phyloP scores from a whole-genome alignment of 495 filamentous ascomycete genomes.

The Aspergillus saccharolyticus region DNA sequence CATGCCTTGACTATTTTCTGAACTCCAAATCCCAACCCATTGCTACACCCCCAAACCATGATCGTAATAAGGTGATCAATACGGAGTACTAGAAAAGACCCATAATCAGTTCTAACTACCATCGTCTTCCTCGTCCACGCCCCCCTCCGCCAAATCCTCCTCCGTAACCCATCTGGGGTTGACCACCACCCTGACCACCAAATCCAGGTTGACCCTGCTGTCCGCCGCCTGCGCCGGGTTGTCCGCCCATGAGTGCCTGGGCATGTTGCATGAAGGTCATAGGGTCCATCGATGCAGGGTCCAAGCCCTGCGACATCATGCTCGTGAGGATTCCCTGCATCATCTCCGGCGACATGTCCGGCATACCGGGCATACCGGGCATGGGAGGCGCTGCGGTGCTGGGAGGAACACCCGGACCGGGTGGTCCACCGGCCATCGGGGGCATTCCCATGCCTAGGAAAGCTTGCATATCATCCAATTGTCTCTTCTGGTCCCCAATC shows the following conservation, averaged over 20 bases:
- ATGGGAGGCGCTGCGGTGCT: conserved; percentile 47
- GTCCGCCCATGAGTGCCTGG: conserved; percentile 47
- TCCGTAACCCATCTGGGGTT: conserved; percentile 48
- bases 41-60: conserved; percentile 10
- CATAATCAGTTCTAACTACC: conserved; percentile 26
- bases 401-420: conserved; percentile 31
- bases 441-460: conserved; percentile 74
- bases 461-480: conserved; percentile 83
- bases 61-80: conserved; percentile 13
- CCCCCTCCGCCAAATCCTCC: conserved; percentile 46
- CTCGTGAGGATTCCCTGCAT: conserved; percentile 78
- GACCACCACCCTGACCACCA: conserved; percentile 40
- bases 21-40: not conserved
- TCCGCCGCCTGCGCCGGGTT: conserved; percentile 36
- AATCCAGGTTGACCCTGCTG: conserved; percentile 39
- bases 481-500: conserved; percentile 70
- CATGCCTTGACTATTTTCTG: not conserved
- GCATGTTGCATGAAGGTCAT: conserved; percentile 51
- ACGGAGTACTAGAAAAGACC: not conserved
- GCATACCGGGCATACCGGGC: conserved; percentile 66
- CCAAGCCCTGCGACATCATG: conserved; percentile 80
- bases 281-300: conserved; percentile 73
- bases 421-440: conserved; percentile 59
- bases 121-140: conserved; percentile 43
- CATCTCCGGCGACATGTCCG: conserved; percentile 62